Evolutionary conservation across 176 grass and related monocot species (phyloP).

Genomic region (Thalia dealbata): DNA sequence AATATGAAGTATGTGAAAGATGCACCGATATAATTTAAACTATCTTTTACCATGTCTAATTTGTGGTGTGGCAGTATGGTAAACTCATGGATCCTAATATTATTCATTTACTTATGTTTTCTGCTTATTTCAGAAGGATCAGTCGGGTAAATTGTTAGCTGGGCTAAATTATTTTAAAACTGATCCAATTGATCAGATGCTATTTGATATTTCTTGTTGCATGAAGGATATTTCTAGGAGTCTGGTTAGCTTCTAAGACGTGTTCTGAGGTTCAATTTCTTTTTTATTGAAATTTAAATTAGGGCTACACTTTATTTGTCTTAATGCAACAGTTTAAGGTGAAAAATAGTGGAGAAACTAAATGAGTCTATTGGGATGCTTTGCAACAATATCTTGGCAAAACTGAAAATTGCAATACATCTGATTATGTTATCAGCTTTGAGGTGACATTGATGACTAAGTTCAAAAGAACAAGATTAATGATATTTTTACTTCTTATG

Average conservation of each 20-base stretch:
- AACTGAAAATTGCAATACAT: not conserved
- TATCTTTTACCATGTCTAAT: not conserved
- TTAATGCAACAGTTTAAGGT: not conserved
- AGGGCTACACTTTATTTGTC: not conserved
- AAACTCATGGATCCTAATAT: not conserved
- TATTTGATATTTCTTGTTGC: not conserved
- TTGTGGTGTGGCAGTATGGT: not conserved
- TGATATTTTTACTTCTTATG: not conserved
- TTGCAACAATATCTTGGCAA: not conserved
- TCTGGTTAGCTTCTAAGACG: not conserved
- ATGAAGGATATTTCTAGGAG: not conserved
- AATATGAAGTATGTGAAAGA: constrained; percentile 47
- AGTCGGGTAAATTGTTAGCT: not conserved
- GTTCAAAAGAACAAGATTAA: not conserved
- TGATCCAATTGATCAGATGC: not conserved
- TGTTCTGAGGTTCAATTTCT: not conserved
- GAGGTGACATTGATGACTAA: not conserved
- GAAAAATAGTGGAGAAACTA: not conserved
- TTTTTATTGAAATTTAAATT: not conserved
- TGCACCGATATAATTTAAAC: not conserved
- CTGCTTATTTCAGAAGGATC: not conserved
- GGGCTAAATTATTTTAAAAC: not conserved
- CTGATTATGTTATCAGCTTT: not conserved
- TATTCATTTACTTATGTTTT: not conserved
- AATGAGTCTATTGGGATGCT: not conserved